Evolutionary conservation across 163 green algal genomes (phyloP), one percentile per base, ranked within the genome.

Genomic region (Coccomyxa subellipsoidea): DNA sequence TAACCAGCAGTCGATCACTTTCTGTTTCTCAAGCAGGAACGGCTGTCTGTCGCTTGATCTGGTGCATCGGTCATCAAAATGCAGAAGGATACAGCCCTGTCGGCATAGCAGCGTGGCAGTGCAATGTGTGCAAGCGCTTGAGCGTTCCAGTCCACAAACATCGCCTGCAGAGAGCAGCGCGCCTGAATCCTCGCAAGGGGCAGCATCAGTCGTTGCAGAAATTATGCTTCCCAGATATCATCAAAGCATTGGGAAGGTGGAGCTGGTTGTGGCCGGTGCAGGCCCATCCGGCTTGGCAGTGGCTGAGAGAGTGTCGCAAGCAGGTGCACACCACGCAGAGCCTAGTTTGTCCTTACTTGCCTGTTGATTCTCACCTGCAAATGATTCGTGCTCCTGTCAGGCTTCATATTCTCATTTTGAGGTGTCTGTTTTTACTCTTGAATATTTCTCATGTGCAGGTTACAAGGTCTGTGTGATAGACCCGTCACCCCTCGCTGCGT

Each of bases 391-490:
- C 21, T 18, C 21, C 23, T 1, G 47, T 59, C 15, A 23, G 40
- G 10, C 40, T 23, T 54, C 8, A 10, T 54, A 10, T 10, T 8
- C 10, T 23, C 40, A 54, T 54, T 8, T 54, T 10, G 10, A 54
- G 8, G 40, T 59, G 47, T 12, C 23, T 59, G n/a, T n/a, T n/a
- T n/a, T n/a, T n/a, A n/a, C n/a, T n/a, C n/a, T n/a, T n/a, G n/a
- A n/a, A n/a, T n/a, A n/a, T n/a, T n/a, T n/a, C n/a, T n/a, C n/a
- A n/a, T n/a, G n/a, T n/a, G 90, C 90, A 31, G 95, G 94, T 40
- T 96, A 92, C 86, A 89, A 85, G 6, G 94, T 97, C 4, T 92
- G 90, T 78, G 38, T 98, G 27, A 88, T 99, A 7, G 96, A 99
- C 82, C 95, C 95, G 2, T 83, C 90, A 4, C 96, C 96, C 4